Conservation (phyloP, 2,329 filamentous ascomycete species). For the Botrytis pseudocinerea region DNA sequence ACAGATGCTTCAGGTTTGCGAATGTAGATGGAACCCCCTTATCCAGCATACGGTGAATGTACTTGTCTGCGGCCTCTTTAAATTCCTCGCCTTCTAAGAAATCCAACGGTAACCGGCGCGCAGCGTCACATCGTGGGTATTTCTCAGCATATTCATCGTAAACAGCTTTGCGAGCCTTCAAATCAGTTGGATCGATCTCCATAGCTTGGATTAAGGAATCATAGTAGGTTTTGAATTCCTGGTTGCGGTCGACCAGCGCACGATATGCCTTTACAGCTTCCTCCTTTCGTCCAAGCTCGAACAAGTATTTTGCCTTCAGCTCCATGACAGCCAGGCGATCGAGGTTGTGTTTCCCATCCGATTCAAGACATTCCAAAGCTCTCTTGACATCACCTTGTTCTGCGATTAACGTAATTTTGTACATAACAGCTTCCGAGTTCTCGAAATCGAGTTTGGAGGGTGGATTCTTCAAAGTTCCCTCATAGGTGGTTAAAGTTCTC, state of each 20-base stretch:
- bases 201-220: conserved; percentile 71
- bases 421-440: conserved; percentile 89
- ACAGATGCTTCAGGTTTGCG: conserved; percentile 93
- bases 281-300: conserved; percentile 71
- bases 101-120: conserved; percentile 82
- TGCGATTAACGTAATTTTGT: conserved; percentile 93
- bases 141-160: conserved; percentile 82
- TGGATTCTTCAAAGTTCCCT: conserved; percentile 83
- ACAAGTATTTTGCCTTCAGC: conserved; percentile 78
- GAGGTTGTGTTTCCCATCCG: conserved; percentile 72
- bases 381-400: conserved; percentile 81
- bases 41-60: conserved; percentile 80
- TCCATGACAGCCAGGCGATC: conserved; percentile 87
- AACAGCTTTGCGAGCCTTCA: conserved; percentile 67
- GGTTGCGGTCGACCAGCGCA: conserved; percentile 79
- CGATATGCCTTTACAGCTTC: conserved; percentile 83
- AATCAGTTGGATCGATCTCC: conserved; percentile 61
- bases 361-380: conserved; percentile 83
- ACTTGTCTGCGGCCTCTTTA: conserved; percentile 71
- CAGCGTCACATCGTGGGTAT: conserved; percentile 79
- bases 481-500: conserved; percentile 86
- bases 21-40: conserved; percentile 96
- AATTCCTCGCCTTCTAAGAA: conserved; percentile 85
- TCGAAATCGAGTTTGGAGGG: conserved; percentile 81
- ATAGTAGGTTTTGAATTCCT: conserved; percentile 86